These are phyloP conservation scores for Hypoxylon sp. DNA, from an alignment of 2,329 filamentous ascomycete genomes.

Conservation along the genomic window DNA sequence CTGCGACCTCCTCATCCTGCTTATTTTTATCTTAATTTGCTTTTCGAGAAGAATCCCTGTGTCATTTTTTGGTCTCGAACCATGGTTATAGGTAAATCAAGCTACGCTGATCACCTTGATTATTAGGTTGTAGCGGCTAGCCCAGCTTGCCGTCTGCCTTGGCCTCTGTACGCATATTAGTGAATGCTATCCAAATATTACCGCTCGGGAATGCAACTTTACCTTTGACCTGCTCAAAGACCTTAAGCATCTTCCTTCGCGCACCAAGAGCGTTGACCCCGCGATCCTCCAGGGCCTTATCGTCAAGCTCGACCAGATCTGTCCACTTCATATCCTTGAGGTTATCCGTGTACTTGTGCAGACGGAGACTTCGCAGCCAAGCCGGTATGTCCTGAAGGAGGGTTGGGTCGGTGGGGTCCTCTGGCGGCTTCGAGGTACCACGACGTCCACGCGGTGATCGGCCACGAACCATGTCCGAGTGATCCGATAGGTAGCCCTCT, in stretches of 20 bases:
- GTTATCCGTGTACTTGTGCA: constrained; percentile 99
- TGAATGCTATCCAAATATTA: not conserved
- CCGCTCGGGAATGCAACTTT: constrained; percentile 25
- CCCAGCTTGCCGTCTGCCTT: constrained; percentile 75
- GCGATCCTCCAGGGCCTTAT: constrained; percentile 89
- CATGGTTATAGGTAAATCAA: constrained; percentile 1
- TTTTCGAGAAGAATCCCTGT: not conserved
- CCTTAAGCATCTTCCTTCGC: constrained; percentile 97
- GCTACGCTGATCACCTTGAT: constrained; percentile 14
- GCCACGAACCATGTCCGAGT: constrained; percentile 88
- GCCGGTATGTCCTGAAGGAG: constrained; percentile 94
- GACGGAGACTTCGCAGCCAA: constrained; percentile 91
- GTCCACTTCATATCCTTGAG: constrained; percentile 97
- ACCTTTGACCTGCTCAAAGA: constrained; percentile 95
- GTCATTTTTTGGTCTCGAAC: constrained; percentile 13
- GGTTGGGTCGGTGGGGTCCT: constrained; percentile 91
- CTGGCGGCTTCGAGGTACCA: constrained; percentile 95
- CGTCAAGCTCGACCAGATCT: constrained; percentile 89
- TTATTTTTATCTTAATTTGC: not conserved
- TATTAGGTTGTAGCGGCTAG: constrained; percentile 45
- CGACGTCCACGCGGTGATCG: constrained; percentile 90
- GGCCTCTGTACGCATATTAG: constrained; percentile 63
- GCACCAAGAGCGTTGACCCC: constrained; percentile 96
- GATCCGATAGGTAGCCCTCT: constrained; percentile 92
- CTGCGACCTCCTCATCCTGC: no score